Evolutionary conservation across 2,329 filamentous ascomycete species (phyloP), one percentile per base, ranked within the genome.

Genomic region (Ceratocystis diversiconidia): DNA sequence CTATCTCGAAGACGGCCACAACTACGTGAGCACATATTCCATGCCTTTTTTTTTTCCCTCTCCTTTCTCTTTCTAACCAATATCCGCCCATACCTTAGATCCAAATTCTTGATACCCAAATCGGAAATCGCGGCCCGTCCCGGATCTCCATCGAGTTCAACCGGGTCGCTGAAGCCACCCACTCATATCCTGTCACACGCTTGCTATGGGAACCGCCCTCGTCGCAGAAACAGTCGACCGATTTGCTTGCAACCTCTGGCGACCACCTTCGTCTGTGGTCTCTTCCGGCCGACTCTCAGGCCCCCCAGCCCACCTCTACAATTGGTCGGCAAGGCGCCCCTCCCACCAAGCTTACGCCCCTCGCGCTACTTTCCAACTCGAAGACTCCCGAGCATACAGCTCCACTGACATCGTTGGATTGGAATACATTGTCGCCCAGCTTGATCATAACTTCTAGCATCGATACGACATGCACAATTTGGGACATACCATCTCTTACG

Each of bases 391-490:
- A 99, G 73, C 95, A 99, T 73, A 99, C 94, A 4, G 94, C 94
- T 15, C 94, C 94, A 22, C 84, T 99, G 67, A 99, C 94, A 1
- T 96, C 92, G 17, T 80, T 99, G 60, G 94, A 99, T 74, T 99
- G 94, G 94, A 99, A 99, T 72, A 95, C 90, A 1, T 87, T 99
- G 63, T 96, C 91, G 28, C 94, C 94, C 0, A 96, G 92, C 74
- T 80, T 99, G 64, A 99, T 99, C 73, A 99, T 99, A 72, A 99
- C 94, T 0, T 96, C 92, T 2, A 97, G 92, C 74, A 99, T 99
- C 72, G 94, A 99, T 73, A 99, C 94, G 1, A 99, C 94, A 5
- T 99, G 94, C 77, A 99, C 94, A 3, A 99, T 99, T 70, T 99
- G 94, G 94, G 94, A 99, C 74, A 99, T 99, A 65, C 94, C 94